Evolutionary conservation across 352 stramenopile species (phyloP), one percentile per base, ranked within the genome.

Genomic region (Aphanomyces astaci): DNA sequence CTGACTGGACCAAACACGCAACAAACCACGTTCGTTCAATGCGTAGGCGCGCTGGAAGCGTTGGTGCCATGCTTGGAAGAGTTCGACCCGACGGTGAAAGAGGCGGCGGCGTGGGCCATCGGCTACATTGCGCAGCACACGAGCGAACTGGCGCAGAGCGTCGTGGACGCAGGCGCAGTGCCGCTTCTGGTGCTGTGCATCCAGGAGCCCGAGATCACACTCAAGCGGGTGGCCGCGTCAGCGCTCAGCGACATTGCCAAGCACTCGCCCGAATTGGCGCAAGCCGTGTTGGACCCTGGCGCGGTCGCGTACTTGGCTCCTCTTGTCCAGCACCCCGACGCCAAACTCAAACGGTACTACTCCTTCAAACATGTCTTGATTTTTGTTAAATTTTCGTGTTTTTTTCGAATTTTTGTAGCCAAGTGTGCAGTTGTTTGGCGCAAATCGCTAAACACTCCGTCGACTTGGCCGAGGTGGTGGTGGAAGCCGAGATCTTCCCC

Each of bases 401-500:
- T 66, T 4, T 22, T 17, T 70, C 28, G 33, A 51, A 64, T 43
- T 53, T 24, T 53, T 55, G 2, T 67, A 60, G 49, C 10, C 79
- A 90, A 76, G 82, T 87, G 45, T 97, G 90, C 80, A 94, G 86
- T 72, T 95, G 84, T 67, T 81, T 98, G 32, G 92, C 91, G 3
- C 94, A 98, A 73, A 96, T 98, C 56, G 88, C 94, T 56, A 98
- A 98, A 72, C 94, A 98, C 78, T 96, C 81, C 13, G 94, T 98
- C 17, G 94, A 98, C 70, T 80, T 98, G 31, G 94, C 94, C 0
- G 94, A 98, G 73, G 94, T 97, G 40, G 94, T 98, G 17, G 94
- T 98, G 4, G 94, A 98, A 70, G 91, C 94, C 10, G 94, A 98
- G 72, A 95, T 98, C 36, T 98, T 98, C 80, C 94, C 94, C 31